A percentile compares a stretch with the other conserved stretches of the same genome.
Evolutionary conservation across 495 filamentous ascomycete genomes (phyloP).

Genomic region (Corynascus novoguineensis): DNA sequence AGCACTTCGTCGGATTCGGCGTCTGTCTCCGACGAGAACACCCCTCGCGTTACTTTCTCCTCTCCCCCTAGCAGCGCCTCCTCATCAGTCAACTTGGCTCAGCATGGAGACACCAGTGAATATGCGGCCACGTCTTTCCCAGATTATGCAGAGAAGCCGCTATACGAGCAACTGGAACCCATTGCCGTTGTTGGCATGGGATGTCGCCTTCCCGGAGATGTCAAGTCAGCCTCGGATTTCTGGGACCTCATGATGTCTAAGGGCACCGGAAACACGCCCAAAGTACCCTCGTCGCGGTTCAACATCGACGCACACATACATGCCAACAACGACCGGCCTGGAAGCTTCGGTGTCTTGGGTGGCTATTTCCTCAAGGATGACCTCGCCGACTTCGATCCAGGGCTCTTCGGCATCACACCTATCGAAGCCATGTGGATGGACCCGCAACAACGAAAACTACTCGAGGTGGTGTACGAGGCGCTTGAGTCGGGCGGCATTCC

Average conservation of each 20-base stretch:
- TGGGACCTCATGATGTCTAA: slow-evolving; percentile 32
- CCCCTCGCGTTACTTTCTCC: too few relatives aligned
- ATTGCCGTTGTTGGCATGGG: slow-evolving; percentile 5
- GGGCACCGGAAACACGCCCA: not conserved
- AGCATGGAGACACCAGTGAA: too few relatives aligned
- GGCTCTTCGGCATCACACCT: slow-evolving; percentile 30
- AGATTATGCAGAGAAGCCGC: not conserved
- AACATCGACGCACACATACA: slow-evolving; percentile 56
- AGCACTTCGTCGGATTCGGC: too few relatives aligned
- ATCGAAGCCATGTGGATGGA: not conserved
- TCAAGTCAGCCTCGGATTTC: slow-evolving; percentile 37
- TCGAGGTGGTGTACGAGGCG: slow-evolving; percentile 19
- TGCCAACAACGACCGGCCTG: slow-evolving; percentile 40
- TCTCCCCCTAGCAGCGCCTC: too few relatives aligned
- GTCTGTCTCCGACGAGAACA: too few relatives aligned
- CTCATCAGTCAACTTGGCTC: too few relatives aligned
- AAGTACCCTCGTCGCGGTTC: slow-evolving; percentile 57
- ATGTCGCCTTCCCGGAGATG: slow-evolving; percentile 49
- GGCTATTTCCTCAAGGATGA: slow-evolving; percentile 43
- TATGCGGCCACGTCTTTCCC: not conserved
- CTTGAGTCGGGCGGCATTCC: slow-evolving; percentile 47
- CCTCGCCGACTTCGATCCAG: slow-evolving; percentile 50
- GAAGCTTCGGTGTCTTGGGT: not conserved
- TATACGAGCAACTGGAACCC: not conserved
- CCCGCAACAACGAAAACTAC: not conserved